These are phyloP conservation scores for Blumeriella jaapii DNA, from an alignment of 2,329 filamentous ascomycete species.

Conservation along the genomic window DNA sequence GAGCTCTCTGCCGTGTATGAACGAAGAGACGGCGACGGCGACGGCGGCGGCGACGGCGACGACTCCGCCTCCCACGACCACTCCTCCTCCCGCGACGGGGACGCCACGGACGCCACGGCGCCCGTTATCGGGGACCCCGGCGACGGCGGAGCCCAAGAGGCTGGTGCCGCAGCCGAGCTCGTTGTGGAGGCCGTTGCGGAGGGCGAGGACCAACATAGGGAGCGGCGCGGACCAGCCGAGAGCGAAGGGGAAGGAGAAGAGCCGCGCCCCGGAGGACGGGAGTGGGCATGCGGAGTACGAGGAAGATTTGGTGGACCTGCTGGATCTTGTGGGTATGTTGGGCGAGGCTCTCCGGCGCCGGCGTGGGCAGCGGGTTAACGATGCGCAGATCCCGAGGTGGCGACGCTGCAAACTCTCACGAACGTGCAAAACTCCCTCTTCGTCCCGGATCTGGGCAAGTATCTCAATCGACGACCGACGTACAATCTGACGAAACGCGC, in stretches of 20 bases:
- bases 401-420: slow-evolving; percentile 71
- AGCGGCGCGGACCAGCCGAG: neutral
- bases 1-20: slow-evolving; percentile 11
- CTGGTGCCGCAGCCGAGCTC: neutral
- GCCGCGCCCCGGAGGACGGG: too few species aligned
- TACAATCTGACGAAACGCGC: slow-evolving; percentile 54
- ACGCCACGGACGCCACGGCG: neutral
- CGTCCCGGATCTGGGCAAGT: slow-evolving; percentile 65
- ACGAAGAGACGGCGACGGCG: slow-evolving; percentile 12
- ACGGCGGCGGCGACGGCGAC: slow-evolving; percentile 7
- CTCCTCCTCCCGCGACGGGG: slow-evolving; percentile 9
- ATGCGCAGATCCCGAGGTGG: slow-evolving; percentile 36
- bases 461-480: slow-evolving; percentile 66
- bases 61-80: slow-evolving; percentile 8
- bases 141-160: neutral
- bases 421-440: slow-evolving; percentile 89
- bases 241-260: neutral
- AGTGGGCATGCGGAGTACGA: slow-evolving; percentile 38
- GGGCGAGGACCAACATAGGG: slow-evolving; percentile 16
- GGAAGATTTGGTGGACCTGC: slow-evolving; percentile 50
- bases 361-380: slow-evolving; percentile 9
- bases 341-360: neutral
- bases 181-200: slow-evolving; percentile 11
- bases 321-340: slow-evolving; percentile 56
- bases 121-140: slow-evolving; percentile 3